Conservation (phyloP, 805 yeast species). For the Pichia sporocuriosa region DNA sequence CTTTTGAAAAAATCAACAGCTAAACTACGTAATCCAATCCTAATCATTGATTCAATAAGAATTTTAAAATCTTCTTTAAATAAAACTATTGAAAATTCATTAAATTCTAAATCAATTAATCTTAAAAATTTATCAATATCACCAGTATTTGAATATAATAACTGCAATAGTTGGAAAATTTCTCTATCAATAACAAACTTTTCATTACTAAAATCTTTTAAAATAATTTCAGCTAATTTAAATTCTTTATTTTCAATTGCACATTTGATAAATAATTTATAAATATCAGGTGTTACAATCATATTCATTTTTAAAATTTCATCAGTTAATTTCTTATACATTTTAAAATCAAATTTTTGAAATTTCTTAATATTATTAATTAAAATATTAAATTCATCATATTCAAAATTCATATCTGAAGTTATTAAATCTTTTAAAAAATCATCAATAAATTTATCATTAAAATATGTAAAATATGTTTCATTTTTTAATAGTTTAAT, state of each 20-base stretch:
- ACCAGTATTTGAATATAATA: not conserved
- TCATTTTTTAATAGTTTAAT: not conserved
- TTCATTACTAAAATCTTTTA: conserved; percentile 13
- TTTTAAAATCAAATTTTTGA: not conserved
- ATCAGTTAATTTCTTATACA: conserved; percentile 1
- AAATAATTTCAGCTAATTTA: conserved; percentile 14
- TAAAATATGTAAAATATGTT: not conserved
- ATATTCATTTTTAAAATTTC: not conserved
- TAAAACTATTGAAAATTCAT: conserved; percentile 12
- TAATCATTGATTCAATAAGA: conserved; percentile 14
- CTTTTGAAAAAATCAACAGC: conserved; percentile 20
- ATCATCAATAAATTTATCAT: conserved; percentile 3
- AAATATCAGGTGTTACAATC: conserved; percentile 12
- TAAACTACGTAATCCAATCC: conserved; percentile 11
- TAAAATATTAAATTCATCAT: conserved; percentile 2
- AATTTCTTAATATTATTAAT: conserved; percentile 1
- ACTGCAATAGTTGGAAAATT: conserved; percentile 14
- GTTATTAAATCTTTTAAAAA: conserved; percentile 6
- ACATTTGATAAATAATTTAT: conserved; percentile 15
- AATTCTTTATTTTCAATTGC: conserved; percentile 14
- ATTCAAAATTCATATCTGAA: conserved; percentile 1
- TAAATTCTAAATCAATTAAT: conserved; percentile 18
- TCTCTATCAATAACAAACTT: conserved; percentile 18
- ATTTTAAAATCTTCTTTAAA: conserved; percentile 13
- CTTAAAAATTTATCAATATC: conserved; percentile 18